A percentile compares a stretch with the other conserved stretches of the same genome.
Conservation (phyloP, 1,139 yeast species). For the Sugiyamaella sp. region DNA sequence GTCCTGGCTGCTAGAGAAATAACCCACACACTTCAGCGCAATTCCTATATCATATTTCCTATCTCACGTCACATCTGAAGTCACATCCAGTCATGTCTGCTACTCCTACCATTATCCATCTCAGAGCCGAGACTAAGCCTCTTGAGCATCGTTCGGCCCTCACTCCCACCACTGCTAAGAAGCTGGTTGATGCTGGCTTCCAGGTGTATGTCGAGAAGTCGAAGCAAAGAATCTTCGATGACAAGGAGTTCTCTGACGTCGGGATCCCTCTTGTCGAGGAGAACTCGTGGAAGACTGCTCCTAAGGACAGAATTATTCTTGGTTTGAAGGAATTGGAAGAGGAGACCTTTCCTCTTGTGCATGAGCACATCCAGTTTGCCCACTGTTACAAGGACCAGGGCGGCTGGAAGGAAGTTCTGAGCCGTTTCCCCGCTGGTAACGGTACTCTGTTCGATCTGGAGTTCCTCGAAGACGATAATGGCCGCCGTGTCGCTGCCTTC, state of each 20-base stretch:
- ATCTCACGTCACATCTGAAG: not conserved
- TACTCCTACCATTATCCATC: conserved; percentile 51
- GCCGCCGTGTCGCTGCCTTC: conserved; percentile 98
- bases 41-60: too few species aligned
- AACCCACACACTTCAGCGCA: not conserved
- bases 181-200: conserved; percentile 85
- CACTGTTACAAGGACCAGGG: conserved; percentile 97
- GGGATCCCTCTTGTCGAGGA: conserved; percentile 91
- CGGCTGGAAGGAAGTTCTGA: conserved; percentile 92
- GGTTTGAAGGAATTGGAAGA: conserved; percentile 97
- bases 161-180: conserved; percentile 88
- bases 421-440: conserved; percentile 87
- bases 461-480: conserved; percentile 89
- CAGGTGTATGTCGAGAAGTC: conserved; percentile 85
- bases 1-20: not conserved
- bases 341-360: conserved; percentile 88
- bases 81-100: conserved; percentile 2
- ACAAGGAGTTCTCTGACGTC: conserved; percentile 69
- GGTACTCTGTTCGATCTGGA: conserved; percentile 92
- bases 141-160: conserved; percentile 96
- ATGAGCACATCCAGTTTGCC: conserved; percentile 97
- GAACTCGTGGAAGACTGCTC: conserved; percentile 92
- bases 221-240: conserved; percentile 75
- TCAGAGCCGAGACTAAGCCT: conserved; percentile 97
- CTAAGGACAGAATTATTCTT: conserved; percentile 81